Percentiles rank a stretch among this genome's conserved stretches.
Evolutionary conservation across 2,329 filamentous ascomycete genomes (phyloP).

Genomic region (Alternaria brassicae): DNA sequence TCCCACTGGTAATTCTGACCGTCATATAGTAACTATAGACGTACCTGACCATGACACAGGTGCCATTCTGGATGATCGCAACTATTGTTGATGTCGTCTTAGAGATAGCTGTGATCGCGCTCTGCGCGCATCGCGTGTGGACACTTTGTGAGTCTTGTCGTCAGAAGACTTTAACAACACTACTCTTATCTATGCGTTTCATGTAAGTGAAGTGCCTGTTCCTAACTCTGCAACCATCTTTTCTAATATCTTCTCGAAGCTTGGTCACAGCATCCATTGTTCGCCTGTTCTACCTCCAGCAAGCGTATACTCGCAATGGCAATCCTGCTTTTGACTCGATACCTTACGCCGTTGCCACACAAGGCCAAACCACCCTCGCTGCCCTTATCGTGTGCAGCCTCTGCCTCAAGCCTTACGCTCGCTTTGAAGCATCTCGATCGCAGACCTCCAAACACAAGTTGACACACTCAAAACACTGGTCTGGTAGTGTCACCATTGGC

Average conservation of each 20-base stretch:
- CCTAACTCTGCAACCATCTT: neutral
- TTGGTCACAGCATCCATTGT: slow-evolving; percentile 30
- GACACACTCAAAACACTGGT: slow-evolving; percentile 24
- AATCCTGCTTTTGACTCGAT: slow-evolving; percentile 30
- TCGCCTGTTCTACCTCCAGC: slow-evolving; percentile 30
- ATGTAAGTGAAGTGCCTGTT: slow-evolving; percentile 20
- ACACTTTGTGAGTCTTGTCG: slow-evolving; percentile 20
- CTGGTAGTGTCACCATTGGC: slow-evolving; percentile 29
- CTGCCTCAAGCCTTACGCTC: slow-evolving; percentile 26
- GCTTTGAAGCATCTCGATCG: slow-evolving; percentile 9
- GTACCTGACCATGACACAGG: slow-evolving; percentile 1
- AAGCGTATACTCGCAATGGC: slow-evolving; percentile 10
- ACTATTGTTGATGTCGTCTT: slow-evolving; percentile 27
- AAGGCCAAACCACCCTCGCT: slow-evolving; percentile 32
- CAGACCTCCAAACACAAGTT: slow-evolving; percentile 12
- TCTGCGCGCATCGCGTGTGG: slow-evolving; percentile 29
- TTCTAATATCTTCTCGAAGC: slow-evolving; percentile 18
- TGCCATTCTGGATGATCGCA: slow-evolving; percentile 33
- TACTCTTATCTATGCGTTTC: slow-evolving; percentile 29
- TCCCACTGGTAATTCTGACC: slow-evolving; percentile 26
- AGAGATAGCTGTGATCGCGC: slow-evolving; percentile 25
- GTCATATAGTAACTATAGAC: neutral
- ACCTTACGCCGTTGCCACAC: slow-evolving; percentile 33
- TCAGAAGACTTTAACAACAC: slow-evolving; percentile 24
- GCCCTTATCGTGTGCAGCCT: slow-evolving; percentile 32